Conservation (phyloP, 2,329 filamentous ascomycete genomes). For the Alternaria ventricosa region DNA sequence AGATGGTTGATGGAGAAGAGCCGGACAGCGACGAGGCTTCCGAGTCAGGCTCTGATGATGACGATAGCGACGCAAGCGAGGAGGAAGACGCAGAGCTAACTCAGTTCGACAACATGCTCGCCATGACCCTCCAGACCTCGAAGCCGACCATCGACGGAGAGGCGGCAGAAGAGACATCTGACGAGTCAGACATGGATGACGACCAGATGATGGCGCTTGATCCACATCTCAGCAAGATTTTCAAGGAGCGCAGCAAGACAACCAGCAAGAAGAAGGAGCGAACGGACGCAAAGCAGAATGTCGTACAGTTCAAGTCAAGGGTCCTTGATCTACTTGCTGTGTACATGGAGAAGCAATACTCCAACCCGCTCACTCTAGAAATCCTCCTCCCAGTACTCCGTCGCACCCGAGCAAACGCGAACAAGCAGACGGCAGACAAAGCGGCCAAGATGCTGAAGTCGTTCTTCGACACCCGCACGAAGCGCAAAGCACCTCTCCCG, state of each 20-base stretch:
- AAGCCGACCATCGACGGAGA: slow-evolving; percentile 64
- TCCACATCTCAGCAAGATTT: slow-evolving; percentile 80
- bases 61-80: slow-evolving; percentile 29
- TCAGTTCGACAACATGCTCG: slow-evolving; percentile 77
- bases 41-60: slow-evolving; percentile 20
- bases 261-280: slow-evolving; percentile 79
- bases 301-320: slow-evolving; percentile 93
- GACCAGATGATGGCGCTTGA: slow-evolving; percentile 94
- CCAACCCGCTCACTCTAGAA: slow-evolving; percentile 69
- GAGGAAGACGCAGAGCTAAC: slow-evolving; percentile 60
- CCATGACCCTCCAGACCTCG: slow-evolving; percentile 74
- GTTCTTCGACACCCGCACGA: slow-evolving; percentile 70
- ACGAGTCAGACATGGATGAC: slow-evolving; percentile 85
- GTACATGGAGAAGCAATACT: slow-evolving; percentile 80
- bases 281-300: slow-evolving; percentile 84
- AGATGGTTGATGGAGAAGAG: slow-evolving; percentile 52
- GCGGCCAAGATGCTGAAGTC: slow-evolving; percentile 74
- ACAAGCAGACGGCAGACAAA: slow-evolving; percentile 76
- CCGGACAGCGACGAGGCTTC: slow-evolving; percentile 35
- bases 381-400: slow-evolving; percentile 78
- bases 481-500: slow-evolving; percentile 55
- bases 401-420: slow-evolving; percentile 76
- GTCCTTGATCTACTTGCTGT: slow-evolving; percentile 87
- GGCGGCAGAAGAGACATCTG: slow-evolving; percentile 66
- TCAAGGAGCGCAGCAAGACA: slow-evolving; percentile 74